A percentile compares a stretch with the other conserved stretches of the same genome.
Evolutionary conservation across 2,329 filamentous ascomycete species (phyloP).

Genomic region (Fragosphaeria purpurea): DNA sequence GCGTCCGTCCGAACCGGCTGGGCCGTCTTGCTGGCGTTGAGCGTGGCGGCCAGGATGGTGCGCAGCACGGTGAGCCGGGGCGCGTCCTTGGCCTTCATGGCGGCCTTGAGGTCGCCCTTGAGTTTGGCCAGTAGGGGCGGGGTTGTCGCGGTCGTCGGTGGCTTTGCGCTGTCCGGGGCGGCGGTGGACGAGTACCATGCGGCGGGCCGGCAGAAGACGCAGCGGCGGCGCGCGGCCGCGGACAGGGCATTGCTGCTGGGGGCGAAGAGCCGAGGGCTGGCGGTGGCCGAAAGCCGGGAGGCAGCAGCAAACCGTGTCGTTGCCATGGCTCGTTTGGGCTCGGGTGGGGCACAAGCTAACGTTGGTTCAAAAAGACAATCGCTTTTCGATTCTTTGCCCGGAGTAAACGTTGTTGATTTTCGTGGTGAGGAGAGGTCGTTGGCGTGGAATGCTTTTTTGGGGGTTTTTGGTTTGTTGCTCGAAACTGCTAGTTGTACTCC

Average conservation of each 20-base stretch:
- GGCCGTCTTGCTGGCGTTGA: constrained; percentile 65
- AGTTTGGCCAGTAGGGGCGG: constrained; percentile 43
- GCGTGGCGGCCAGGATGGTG: constrained; percentile 55
- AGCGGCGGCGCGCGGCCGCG: neutral
- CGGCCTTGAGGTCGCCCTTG: constrained; percentile 52
- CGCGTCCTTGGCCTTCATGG: constrained; percentile 56
- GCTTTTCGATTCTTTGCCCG: too few relatives aligned
- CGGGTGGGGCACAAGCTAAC: too few relatives aligned
- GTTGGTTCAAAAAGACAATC: too few relatives aligned
- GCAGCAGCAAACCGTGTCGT: neutral
- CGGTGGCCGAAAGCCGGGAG: neutral
- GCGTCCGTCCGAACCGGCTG: constrained; percentile 61
- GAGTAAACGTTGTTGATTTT: too few relatives aligned
- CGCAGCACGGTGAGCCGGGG: constrained; percentile 60
- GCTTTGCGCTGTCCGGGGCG: constrained; percentile 11
- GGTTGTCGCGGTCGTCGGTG: constrained; percentile 4
- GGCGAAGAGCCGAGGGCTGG: too few relatives aligned
- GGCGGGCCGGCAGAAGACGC: neutral
- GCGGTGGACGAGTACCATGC: constrained; percentile 25
- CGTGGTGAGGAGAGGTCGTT: too few relatives aligned
- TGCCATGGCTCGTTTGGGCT: too few relatives aligned
- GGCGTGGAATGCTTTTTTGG: too few relatives aligned
- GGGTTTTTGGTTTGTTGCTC: too few relatives aligned
- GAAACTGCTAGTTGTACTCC: too few relatives aligned
- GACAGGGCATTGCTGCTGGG: neutral